A percentile compares a stretch with the other conserved stretches of the same genome.
phyloP scores from a whole-genome alignment of 2,329 filamentous ascomycete genomes.

The Ascocoryne sarcoides region DNA sequence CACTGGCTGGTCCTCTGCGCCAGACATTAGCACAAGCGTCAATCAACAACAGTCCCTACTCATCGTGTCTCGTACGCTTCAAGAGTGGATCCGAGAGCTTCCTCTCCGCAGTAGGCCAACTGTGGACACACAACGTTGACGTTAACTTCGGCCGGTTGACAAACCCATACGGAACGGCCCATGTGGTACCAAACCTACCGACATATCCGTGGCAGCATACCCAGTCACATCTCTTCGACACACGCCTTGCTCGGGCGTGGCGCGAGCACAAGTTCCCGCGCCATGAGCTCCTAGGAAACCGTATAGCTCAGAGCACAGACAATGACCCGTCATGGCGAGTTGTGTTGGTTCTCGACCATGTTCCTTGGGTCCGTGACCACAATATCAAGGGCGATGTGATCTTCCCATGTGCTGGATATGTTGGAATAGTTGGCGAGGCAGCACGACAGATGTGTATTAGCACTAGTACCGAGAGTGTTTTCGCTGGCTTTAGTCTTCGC shows the following conservation, averaged over 20 bases:
- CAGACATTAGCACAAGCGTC: constrained; percentile 4
- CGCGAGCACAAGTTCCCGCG: not conserved
- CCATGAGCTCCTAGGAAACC: constrained; percentile 40
- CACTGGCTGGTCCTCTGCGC: not conserved
- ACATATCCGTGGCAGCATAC: not conserved
- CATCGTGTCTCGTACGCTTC: not conserved
- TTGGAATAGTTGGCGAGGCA: constrained; percentile 13
- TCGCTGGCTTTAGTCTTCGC: not conserved
- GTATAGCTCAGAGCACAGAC: constrained; percentile 9
- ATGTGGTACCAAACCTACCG: not conserved
- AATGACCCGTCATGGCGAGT: constrained; percentile 27
- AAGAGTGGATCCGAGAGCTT: not conserved
- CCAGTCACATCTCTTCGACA: not conserved
- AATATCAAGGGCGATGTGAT: constrained; percentile 41
- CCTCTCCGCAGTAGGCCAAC: not conserved
- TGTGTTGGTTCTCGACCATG: constrained; percentile 30
- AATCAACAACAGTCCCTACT: not conserved
- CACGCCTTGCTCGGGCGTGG: not conserved
- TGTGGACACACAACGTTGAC: not conserved
- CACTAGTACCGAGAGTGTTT: not conserved
- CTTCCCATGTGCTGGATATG: constrained; percentile 32
- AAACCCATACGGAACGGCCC: constrained; percentile 9
- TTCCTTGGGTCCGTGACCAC: constrained; percentile 44
- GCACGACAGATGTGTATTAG: constrained; percentile 3
- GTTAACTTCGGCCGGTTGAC: not conserved